Evolutionary conservation across 2,329 filamentous ascomycete genomes (phyloP), one percentile per base, ranked within the genome.

Genomic region (Aphanoascus verrucosus): DNA sequence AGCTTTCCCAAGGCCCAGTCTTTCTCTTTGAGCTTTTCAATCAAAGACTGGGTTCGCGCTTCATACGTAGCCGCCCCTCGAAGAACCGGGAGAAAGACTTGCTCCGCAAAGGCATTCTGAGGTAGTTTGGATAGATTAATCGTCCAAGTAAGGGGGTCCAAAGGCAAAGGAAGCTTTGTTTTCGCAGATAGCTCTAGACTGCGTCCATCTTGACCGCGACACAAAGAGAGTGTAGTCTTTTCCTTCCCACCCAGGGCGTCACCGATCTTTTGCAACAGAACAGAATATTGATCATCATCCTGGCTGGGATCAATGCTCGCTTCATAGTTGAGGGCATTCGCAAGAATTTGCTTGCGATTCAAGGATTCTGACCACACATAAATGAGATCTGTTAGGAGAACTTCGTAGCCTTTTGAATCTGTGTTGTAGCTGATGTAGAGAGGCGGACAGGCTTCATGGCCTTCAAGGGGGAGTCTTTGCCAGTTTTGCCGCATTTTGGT

Each of bases 271-370:
- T 74, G 66, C 7, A 83, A 67, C 1, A 84, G 69, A 14, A 82
- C 74, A 28, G 67, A 61, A 54, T 79, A 72, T 61, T 84, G 81
- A n/a, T 73, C 68, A 5, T 68, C 62, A 57, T 77, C 77, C 64
- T 80, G 76, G 59, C 73, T 77, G 1, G 81, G 78, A 63, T 83
- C 81, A 55, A 84, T 82, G 17, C 75, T 79, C 14, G 78, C 76
- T 42, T 72, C 69, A 49, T 71, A 65, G 11, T 73, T 63, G 17
- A 71, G 65, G 5, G 80, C 78, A 59, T 74, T 70, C 19, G 67
- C 60, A 20, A 78, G 61, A 34, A 83, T 75, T 11, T 71, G 66
- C 38, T 66, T 60, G 40, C 69, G 66, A 48, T 69, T 67, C 41
- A 81, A 60, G 15, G 63, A 66, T 62, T 81, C 77, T 28, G 69